Conservation (phyloP, 306 rosid genomes). For the Quercus agrifolia region DNA sequence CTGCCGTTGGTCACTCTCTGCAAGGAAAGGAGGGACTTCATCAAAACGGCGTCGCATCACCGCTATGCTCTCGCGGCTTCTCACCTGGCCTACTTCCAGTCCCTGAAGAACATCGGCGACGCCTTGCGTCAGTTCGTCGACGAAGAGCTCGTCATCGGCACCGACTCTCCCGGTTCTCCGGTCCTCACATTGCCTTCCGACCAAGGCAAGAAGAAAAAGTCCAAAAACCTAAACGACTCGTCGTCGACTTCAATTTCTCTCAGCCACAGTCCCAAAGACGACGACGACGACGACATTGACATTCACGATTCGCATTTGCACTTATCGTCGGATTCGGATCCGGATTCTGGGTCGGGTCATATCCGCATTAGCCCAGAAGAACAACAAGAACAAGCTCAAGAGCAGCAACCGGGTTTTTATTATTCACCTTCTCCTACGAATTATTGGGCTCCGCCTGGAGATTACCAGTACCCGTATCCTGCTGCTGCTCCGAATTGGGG, state of each 20-base stretch:
- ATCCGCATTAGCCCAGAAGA: constrained; percentile 49
- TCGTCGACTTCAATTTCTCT: constrained; percentile 55
- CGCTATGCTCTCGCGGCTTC: constrained; percentile 94
- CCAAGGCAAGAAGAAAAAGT: constrained; percentile 21
- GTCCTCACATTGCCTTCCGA: constrained; percentile 86
- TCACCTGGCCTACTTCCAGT: constrained; percentile 75
- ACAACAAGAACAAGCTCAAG: background rate
- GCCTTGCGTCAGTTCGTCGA: constrained; percentile 77
- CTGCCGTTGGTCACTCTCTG: constrained; percentile 79
- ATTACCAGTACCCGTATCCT: constrained; percentile 12
- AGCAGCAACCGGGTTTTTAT: too few relatives aligned
- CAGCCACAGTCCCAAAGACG: constrained; percentile 5
- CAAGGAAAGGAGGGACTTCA: constrained; percentile 58
- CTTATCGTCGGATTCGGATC: constrained; percentile 61
- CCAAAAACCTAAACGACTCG: constrained; percentile 14
- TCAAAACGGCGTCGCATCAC: constrained; percentile 72
- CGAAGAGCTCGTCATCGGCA: constrained; percentile 56
- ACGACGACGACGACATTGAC: constrained; percentile 11
- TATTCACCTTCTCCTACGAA: too few relatives aligned
- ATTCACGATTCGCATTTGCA: constrained; percentile 61
- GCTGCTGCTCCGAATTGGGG: constrained; percentile 26
- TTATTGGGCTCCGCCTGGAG: background rate
- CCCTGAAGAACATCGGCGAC: constrained; percentile 69
- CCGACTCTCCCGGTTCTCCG: constrained; percentile 57
- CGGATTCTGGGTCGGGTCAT: constrained; percentile 55